A percentile compares a stretch with the other conserved stretches of the same genome.
Evolutionary conservation across 768 basidiomycete species (phyloP).

Genomic region (Lentinula aciculospora): DNA sequence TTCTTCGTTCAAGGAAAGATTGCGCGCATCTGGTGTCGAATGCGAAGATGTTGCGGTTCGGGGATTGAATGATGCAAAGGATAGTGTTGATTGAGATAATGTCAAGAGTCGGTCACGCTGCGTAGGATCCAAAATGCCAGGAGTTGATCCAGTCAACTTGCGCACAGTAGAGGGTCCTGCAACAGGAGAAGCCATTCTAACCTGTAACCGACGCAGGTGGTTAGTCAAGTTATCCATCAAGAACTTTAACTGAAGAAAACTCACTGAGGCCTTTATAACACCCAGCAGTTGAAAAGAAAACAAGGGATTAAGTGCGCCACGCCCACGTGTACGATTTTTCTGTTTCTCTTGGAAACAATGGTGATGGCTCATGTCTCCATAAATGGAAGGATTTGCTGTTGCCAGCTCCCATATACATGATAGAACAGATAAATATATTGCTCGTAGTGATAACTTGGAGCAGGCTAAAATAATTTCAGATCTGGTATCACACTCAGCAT

Average conservation of each 20-base stretch:
- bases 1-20: conserved; percentile 39
- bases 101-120: conserved; percentile 63
- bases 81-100: conserved; percentile 49
- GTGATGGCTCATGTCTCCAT: neutral
- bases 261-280: conserved; percentile 11
- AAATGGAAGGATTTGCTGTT: no score
- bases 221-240: conserved; percentile 4
- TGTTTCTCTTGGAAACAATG: neutral
- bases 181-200: conserved; percentile 13
- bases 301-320: neutral
- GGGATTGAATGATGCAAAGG: conserved; percentile 74
- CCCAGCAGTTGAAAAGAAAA: neutral
- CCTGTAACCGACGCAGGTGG: neutral
- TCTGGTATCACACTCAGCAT: no score
- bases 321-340: neutral
- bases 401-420: no score
- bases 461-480: no score
- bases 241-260: neutral
- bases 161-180: conserved; percentile 19
- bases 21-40: conserved; percentile 30
- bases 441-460: no score
- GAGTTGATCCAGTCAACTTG: conserved; percentile 37
- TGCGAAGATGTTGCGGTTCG: conserved; percentile 44
- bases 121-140: conserved; percentile 62
- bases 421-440: neutral